phyloP scores from a whole-genome alignment of 495 filamentous ascomycete species.

The Extremus antarcticus region DNA sequence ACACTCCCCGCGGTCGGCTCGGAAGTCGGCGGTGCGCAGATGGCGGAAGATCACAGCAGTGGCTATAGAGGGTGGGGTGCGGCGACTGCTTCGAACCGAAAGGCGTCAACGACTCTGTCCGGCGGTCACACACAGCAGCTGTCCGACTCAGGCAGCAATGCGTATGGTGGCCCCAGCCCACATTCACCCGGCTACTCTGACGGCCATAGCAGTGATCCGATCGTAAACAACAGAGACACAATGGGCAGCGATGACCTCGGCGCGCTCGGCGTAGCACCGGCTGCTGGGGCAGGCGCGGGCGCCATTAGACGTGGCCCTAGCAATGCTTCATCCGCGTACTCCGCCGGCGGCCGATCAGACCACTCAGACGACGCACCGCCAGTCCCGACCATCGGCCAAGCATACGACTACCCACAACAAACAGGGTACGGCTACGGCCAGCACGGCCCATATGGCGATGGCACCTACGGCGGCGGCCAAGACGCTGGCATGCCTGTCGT shows the following conservation, averaged over 20 bases:
- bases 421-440: slow-evolving; percentile 18
- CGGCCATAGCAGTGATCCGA: slow-evolving; percentile 57
- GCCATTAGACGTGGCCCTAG: slow-evolving; percentile 83
- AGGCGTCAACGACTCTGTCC: slow-evolving; percentile 78
- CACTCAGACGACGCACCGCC: slow-evolving; percentile 59
- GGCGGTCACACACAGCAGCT: slow-evolving; percentile 55
- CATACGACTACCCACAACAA: slow-evolving; percentile 38
- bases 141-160: slow-evolving; percentile 53
- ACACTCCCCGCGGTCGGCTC: slow-evolving; percentile 54
- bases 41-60: slow-evolving; percentile 44
- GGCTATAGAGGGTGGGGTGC: slow-evolving; percentile 96
- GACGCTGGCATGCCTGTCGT: slow-evolving; percentile 62
- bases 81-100: slow-evolving; percentile 64
- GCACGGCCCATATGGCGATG: slow-evolving; percentile 46
- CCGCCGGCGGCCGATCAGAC: slow-evolving; percentile 69
- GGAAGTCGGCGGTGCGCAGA: slow-evolving; percentile 37
- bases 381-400: slow-evolving; percentile 29
- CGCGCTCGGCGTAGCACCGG: slow-evolving; percentile 57
- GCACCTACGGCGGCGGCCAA: slow-evolving; percentile 39
- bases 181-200: slow-evolving; percentile 62
- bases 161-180: slow-evolving; percentile 44
- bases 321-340: slow-evolving; percentile 95
- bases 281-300: slow-evolving; percentile 44
- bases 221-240: slow-evolving; percentile 49
- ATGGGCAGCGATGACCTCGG: slow-evolving; percentile 41